Base-by-base conservation (phyloP, 257 asterid genomes). In the Henckelia pumila region DNA sequence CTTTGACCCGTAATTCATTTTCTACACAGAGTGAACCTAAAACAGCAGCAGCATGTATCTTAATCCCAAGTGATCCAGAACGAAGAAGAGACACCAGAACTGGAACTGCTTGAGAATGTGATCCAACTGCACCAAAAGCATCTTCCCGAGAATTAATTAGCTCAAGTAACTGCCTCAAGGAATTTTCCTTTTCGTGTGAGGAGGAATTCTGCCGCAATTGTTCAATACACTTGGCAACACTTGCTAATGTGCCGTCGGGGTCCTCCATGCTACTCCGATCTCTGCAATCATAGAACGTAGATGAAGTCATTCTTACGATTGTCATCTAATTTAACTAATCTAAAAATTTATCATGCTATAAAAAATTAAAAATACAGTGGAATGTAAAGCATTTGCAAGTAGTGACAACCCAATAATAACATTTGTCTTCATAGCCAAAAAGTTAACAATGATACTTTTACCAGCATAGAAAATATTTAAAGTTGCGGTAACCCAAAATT, bases 61-160 rank as follows among this genome's bases (percentile, higher is more conserved):
- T 94, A 71, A 90, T 87, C 73, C 86, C 95, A 30, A 86, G 82
- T 63, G 97, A 86, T 70, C 97, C 99, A 25, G 99, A 88, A 69
- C 99, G 95, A 63, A 94, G 95, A 71, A 91, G 96, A 52, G 99
- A 94, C 20, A 94, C 99, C 8, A 94, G 97, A 44, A 94, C 97
- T n/a, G 99, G 99, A 76, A 94, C 99, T 35, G 99, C 99, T 78
- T 94, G 99, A 71, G 99, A 94, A 82, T 94, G 99, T 58, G 99
- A 91, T 68, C 95, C 97, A 70, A 94, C 97, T 49, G 97, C 99
- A 72, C 96, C 82, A 63, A 93, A 93, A 72, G 96, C 99, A 76
- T 82, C 88, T 73, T 85, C 95, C 32, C 96, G 88, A 10, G 95
- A 82, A 72, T 85, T 86, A 69, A 88, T 90, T 73, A 93, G 88